Evolutionary conservation across 2,329 filamentous ascomycete genomes (phyloP).

Genomic region (Xylariomycetidae sp.): DNA sequence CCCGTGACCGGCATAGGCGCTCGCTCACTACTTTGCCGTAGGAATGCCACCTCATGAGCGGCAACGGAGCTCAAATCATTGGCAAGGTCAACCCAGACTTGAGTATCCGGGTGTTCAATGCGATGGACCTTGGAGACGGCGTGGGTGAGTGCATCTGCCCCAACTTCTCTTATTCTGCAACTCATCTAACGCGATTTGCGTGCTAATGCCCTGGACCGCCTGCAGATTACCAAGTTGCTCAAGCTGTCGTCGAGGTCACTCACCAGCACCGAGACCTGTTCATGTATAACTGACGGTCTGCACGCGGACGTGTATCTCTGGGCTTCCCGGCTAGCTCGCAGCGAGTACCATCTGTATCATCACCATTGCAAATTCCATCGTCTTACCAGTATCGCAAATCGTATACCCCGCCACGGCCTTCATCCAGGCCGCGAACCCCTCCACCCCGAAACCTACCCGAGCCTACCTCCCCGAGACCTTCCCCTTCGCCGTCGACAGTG

Average conservation of each 20-base stretch:
- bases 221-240: slow-evolving; percentile 67
- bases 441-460: too few relatives aligned
- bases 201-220: background rate
- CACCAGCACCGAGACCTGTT: slow-evolving; percentile 80
- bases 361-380: too few relatives aligned
- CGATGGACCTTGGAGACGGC: slow-evolving; percentile 60
- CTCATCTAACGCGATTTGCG: too few relatives aligned
- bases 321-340: slow-evolving; percentile 31
- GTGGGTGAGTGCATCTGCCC: slow-evolving; percentile 52
- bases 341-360: slow-evolving; percentile 8
- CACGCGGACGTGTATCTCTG: slow-evolving; percentile 31
- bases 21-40: slow-evolving; percentile 27
- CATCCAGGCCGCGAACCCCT: too few relatives aligned
- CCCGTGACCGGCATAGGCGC: background rate
- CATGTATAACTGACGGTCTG: slow-evolving; percentile 41
- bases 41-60: slow-evolving; percentile 65
- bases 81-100: slow-evolving; percentile 74
- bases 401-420: too few relatives aligned
- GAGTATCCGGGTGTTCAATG: slow-evolving; percentile 62
- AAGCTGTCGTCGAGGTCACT: slow-evolving; percentile 78
- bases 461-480: slow-evolving; percentile 1
- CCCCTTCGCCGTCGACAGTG: slow-evolving; percentile 5
- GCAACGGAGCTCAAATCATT: slow-evolving; percentile 69
- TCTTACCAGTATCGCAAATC: too few relatives aligned
- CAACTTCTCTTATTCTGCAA: background rate